Base-by-base conservation (phyloP, 331 rosid species). In the Quercus tomentella region DNA sequence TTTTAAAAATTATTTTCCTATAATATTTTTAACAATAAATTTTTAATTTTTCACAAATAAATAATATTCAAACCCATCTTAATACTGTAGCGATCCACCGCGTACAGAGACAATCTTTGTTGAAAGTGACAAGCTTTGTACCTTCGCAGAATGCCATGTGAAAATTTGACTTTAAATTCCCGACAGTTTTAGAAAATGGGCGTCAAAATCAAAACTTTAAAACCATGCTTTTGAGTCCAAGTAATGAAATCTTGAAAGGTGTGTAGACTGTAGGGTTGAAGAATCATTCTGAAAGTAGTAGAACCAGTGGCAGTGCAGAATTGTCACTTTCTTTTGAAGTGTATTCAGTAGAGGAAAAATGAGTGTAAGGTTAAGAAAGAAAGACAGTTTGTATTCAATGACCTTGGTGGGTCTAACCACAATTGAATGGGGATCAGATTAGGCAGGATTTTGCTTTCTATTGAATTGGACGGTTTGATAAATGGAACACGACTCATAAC, bases 401-500 rank as follows among this genome's bases (percentile, higher is more conserved):
- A 26, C 17, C 17, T 11, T 33, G 72, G 23, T 35, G 52, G 72
- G 72, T 67, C 52, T 20, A 67, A 18, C n/a, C 52, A 61, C 14
- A 28, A 23, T 17, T 7, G 30, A 9, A 18, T 35, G 21, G 11
- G 11, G 26, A 7, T 9, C 22, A 25, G 69, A 61, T 76, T 8
- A 75, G 76, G 60, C 37, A 20, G 80, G 28, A 2, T 41, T 70
- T 28, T 41, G 20, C 20, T 2, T 37, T 41, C 51, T 41, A 60
- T n/a, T 51, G 45, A 76, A 73, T 76, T 52, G 81, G 77, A 51
- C 58, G 74, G 58, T 70, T 49, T 37, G 73, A 60, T 31, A 52
- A 58, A 35, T 72, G 65, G 72, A 31, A 49, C 51, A 67, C 7
- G 72, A 67, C 2, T 31, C 25, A 33, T 65, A 4, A 9, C 22